phyloP scores from a whole-genome alignment of 176 grass and related monocot species.

The Oryza nivara region DNA sequence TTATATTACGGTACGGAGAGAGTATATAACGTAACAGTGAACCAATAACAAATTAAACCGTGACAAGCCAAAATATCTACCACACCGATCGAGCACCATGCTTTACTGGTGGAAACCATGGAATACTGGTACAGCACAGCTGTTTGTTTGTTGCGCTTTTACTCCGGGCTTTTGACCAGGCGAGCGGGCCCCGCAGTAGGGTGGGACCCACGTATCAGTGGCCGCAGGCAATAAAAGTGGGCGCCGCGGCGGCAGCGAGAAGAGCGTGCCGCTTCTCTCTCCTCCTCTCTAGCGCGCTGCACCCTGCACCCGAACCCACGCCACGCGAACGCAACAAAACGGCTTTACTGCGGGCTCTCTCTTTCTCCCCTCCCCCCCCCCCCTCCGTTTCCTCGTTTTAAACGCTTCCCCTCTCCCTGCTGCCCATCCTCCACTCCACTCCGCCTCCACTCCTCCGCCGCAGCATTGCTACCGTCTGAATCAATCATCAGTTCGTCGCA shows the following conservation, averaged over 20 bases:
- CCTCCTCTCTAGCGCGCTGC: too few species aligned
- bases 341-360: background rate
- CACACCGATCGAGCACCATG: background rate
- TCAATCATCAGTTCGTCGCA: slow-evolving; percentile 3
- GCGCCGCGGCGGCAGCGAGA: background rate
- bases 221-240: background rate
- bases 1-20: too few species aligned
- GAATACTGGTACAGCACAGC: background rate
- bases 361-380: too few species aligned
- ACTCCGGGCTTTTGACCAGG: slow-evolving; percentile 4
- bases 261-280: slow-evolving; percentile 20
- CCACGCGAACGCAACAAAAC: slow-evolving; percentile 19
- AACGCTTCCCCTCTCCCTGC: slow-evolving; percentile 10
- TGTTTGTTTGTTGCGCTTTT: background rate
- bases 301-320: too few species aligned
- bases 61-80: too few species aligned
- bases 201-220: too few species aligned
- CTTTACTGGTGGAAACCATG: too few species aligned
- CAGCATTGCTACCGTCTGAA: background rate
- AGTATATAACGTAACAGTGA: too few species aligned
- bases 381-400: slow-evolving; percentile 42
- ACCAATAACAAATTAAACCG: too few species aligned
- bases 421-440: too few species aligned
- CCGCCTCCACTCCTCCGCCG: too few species aligned
- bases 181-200: background rate